A percentile compares a stretch with the other conserved stretches of the same genome.
phyloP scores from a whole-genome alignment of 2,329 filamentous ascomycete species.

The Claviceps maximensis region DNA sequence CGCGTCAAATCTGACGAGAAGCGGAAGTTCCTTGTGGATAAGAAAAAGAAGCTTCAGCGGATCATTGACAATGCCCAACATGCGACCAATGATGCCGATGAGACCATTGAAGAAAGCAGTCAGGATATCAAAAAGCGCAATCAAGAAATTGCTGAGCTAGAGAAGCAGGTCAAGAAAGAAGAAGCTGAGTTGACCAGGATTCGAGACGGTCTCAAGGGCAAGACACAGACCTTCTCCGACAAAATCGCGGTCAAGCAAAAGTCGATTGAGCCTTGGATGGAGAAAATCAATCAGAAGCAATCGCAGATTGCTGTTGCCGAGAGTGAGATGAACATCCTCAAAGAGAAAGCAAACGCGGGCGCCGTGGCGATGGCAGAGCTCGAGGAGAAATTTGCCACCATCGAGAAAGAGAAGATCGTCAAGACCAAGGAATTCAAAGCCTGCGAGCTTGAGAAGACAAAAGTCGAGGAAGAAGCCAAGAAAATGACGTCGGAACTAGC shows the following conservation, averaged over 20 bases:
- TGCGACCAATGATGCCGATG: slow-evolving; percentile 59
- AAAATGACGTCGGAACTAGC: slow-evolving; percentile 60
- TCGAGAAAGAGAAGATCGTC: slow-evolving; percentile 55
- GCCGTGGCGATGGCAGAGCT: slow-evolving; percentile 74
- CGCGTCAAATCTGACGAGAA: slow-evolving; percentile 97
- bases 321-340: slow-evolving; percentile 83
- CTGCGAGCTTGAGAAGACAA: slow-evolving; percentile 58
- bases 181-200: slow-evolving; percentile 75
- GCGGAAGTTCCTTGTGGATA: slow-evolving; percentile 80
- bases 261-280: slow-evolving; percentile 88
- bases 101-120: slow-evolving; percentile 63
- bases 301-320: slow-evolving; percentile 89
- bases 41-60: slow-evolving; percentile 93
- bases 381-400: slow-evolving; percentile 60
- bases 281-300: slow-evolving; percentile 92
- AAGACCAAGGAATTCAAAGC: slow-evolving; percentile 66
- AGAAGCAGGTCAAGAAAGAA: slow-evolving; percentile 62
- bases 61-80: slow-evolving; percentile 65
- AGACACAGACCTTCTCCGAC: slow-evolving; percentile 89
- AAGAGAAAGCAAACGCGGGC: slow-evolving; percentile 79
- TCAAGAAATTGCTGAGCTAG: slow-evolving; percentile 62
- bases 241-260: slow-evolving; percentile 88
- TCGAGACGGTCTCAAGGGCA: slow-evolving; percentile 79
- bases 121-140: slow-evolving; percentile 67
- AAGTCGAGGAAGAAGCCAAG: slow-evolving; percentile 60